Base-by-base conservation (phyloP, 1,284 basidiomycete species). In the Abortiporus biennis region DNA sequence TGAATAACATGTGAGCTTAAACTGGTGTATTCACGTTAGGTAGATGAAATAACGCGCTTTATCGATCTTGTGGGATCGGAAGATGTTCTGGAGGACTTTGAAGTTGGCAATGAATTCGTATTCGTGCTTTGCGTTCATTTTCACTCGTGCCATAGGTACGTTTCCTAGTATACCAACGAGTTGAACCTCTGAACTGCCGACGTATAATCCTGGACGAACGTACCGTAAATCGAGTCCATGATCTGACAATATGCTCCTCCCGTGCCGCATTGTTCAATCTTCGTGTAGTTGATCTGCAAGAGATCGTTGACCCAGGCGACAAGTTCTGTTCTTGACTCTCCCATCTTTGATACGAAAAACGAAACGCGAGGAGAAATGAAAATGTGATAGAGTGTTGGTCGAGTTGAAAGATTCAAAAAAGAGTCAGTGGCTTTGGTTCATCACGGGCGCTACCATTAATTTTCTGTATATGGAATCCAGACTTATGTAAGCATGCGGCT, bases 81-180 rank as follows among this genome's bases (percentile, higher is more conserved):
- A 95, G 30, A 78, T 61, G 61, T 86, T 87, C 63, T 97, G 94
- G 56, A 99, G 69, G 54, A 98, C 77, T 67, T 98, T 98, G 75
- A 82, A 97, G 69, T 99, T 99, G 38, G 83, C 85, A 45, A 98
- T 69, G 62, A 83, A 97, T 67, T 98, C 94, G 68, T 97, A 98
- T 63, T 97, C 92, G 62, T 94, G 92, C 67, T 80, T 91, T 31
- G 93, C 90, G 63, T 84, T 85, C 78, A 94, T 88, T 73, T 95
- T 96, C 54, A 96, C 89, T 45, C 85, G 76, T 17, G 64, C 53
- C 89, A 96, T 92, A 11, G 91, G 90, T 0, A 96, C 54, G 67
- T 96, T 90, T 51, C 85, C 91, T 78, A 50, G 6, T 31, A 4
- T 23, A 9, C 21, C 11, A 35, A 17, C 13, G 30, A 16, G 3